Conservation (phyloP, 2,329 filamentous ascomycete genomes). For the Domatiomyces globalis region DNA sequence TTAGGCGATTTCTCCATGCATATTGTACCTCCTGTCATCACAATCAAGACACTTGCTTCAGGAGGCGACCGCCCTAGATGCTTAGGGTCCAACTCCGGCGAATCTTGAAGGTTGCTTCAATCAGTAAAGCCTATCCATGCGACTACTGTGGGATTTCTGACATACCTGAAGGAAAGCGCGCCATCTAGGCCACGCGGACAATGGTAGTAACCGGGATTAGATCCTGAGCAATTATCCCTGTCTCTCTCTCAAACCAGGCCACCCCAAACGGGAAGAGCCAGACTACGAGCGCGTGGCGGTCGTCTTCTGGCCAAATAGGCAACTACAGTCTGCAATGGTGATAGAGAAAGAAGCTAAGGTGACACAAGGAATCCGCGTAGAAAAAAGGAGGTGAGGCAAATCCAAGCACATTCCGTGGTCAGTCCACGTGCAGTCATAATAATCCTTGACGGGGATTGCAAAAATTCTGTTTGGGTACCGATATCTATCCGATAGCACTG, state of each 20-base stretch:
- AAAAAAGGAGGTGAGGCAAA: background rate
- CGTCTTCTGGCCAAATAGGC: background rate
- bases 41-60: constrained; percentile 71
- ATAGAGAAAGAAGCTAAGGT: background rate
- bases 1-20: constrained; percentile 76
- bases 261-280: background rate
- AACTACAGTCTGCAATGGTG: background rate
- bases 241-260: background rate
- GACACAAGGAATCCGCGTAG: background rate
- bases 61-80: constrained; percentile 25
- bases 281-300: background rate
- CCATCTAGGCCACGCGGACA: background rate
- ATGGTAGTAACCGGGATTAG: too few species aligned
- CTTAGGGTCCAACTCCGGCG: background rate
- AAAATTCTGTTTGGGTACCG: background rate
- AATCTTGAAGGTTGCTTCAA: background rate
- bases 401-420: background rate
- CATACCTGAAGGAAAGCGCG: background rate
- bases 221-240: background rate
- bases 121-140: background rate
- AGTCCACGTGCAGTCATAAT: background rate
- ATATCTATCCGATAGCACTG: background rate
- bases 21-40: constrained; percentile 72
- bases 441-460: background rate
- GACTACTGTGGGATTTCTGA: background rate